Percentiles rank a stretch among this genome's conserved stretches.
Evolutionary conservation across 1,284 basidiomycete genomes (phyloP).

Genomic region (Leccinum angustisporum): DNA sequence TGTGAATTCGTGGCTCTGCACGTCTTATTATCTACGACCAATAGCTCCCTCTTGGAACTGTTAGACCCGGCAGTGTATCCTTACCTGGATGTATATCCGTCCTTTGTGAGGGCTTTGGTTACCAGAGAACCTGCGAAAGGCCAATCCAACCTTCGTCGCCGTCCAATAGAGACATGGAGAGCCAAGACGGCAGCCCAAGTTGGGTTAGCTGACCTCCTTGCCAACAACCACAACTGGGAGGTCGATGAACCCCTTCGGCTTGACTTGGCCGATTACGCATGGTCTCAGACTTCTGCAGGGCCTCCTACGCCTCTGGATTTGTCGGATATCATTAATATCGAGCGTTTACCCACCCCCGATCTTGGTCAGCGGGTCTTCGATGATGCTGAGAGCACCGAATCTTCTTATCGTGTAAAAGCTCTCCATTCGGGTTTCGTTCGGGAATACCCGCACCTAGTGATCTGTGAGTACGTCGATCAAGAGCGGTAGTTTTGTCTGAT

Average conservation of each 20-base stretch:
- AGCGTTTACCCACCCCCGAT: constrained; percentile 34
- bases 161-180: constrained; percentile 21
- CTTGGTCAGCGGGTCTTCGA: constrained; percentile 41
- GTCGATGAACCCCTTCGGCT: constrained; percentile 36
- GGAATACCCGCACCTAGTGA: constrained; percentile 36
- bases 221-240: constrained; percentile 21
- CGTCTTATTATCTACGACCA: too few species aligned
- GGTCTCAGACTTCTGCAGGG: constrained; percentile 68
- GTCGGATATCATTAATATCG: constrained; percentile 25
- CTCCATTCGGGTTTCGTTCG: not conserved
- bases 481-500: constrained; percentile 11
- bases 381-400: constrained; percentile 32
- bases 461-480: constrained; percentile 32
- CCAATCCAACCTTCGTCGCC: constrained; percentile 10
- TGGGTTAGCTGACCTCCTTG: constrained; percentile 11
- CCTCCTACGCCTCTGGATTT: constrained; percentile 44
- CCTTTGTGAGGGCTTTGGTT: not conserved
- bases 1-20: too few species aligned
- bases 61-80: constrained; percentile 35
- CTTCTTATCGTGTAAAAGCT: not conserved
- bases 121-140: not conserved
- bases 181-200: constrained; percentile 17
- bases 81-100: constrained; percentile 32
- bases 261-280: constrained; percentile 64
- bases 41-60: too few species aligned